Percentiles rank a stretch among this genome's conserved stretches.
Conservation (phyloP, 1,284 basidiomycete species). For the Pyrrhoderma noxium region DNA sequence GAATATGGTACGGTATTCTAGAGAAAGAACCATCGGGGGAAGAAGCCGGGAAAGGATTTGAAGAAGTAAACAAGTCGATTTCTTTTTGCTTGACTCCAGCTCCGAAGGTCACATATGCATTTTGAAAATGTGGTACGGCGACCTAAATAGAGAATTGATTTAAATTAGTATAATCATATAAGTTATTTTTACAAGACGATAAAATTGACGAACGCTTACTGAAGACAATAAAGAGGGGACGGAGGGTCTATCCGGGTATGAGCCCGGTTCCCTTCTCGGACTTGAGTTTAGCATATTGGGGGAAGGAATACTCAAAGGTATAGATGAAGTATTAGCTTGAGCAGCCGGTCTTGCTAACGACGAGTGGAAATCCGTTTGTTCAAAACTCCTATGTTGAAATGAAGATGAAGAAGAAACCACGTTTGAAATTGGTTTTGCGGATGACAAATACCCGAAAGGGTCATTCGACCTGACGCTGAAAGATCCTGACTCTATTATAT, state of each 20-base stretch:
- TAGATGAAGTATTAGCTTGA: no score
- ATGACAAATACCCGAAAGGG: conserved; percentile 16
- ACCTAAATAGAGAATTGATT: conserved; percentile 2
- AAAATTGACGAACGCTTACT: conserved; percentile 8
- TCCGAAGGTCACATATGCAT: conserved; percentile 76
- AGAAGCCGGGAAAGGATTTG: conserved; percentile 56
- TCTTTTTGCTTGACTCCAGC: conserved; percentile 78
- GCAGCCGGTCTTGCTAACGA: no score
- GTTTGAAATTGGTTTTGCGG: conserved; percentile 8
- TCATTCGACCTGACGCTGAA: conserved; percentile 15
- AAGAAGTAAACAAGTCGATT: conserved; percentile 68
- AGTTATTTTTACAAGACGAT: conserved; percentile 25
- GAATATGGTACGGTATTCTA: conserved; percentile 76
- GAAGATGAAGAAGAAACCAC: not conserved
- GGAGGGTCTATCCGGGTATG: conserved; percentile 1
- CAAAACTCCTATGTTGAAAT: no score
- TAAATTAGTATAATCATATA: not conserved
- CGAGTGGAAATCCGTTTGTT: no score
- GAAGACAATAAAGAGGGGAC: conserved; percentile 22
- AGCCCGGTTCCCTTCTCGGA: no score
- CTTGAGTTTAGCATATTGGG: no score
- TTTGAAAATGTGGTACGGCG: conserved; percentile 50
- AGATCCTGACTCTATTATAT: not conserved
- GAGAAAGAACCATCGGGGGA: conserved; percentile 41
- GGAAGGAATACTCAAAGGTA: no score